These are phyloP conservation scores for Chytriomyces sp. DNA, from an alignment of 192 early-diverging fungal genomes.

Conservation along the genomic window DNA sequence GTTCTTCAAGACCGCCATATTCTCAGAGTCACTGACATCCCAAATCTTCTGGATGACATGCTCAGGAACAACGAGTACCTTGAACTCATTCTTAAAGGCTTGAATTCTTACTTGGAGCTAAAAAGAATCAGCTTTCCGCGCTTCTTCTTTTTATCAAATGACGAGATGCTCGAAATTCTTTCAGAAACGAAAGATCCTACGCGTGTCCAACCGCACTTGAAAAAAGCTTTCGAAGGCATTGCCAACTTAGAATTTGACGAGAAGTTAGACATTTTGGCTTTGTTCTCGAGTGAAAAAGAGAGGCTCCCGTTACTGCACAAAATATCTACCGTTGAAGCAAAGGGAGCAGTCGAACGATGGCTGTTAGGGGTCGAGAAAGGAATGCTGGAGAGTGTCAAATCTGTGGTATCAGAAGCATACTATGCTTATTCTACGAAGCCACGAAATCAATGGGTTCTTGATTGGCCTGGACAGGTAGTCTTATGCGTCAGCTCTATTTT, in stretches of 20 bases:
- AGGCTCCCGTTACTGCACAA: constrained; percentile 50
- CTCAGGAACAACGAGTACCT: constrained; percentile 55
- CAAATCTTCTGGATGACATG: constrained; percentile 60
- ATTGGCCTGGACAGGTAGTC: constrained; percentile 69
- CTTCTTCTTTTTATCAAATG: constrained; percentile 70
- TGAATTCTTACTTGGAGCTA: constrained; percentile 64
- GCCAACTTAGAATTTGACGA: constrained; percentile 60
- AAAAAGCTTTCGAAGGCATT: constrained; percentile 69
- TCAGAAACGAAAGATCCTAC: constrained; percentile 68
- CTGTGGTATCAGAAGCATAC: constrained; percentile 50
- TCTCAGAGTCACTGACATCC: constrained; percentile 59
- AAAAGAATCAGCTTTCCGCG: constrained; percentile 64
- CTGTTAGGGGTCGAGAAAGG: constrained; percentile 53
- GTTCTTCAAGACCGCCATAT: constrained; percentile 58
- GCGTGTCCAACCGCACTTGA: constrained; percentile 65
- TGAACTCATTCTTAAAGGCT: constrained; percentile 64
- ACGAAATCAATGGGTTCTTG: constrained; percentile 62
- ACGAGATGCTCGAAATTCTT: constrained; percentile 70
- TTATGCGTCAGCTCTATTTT: constrained; percentile 61
- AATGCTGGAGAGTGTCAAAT: constrained; percentile 61
- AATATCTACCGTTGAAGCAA: constrained; percentile 62
- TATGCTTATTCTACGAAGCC: constrained; percentile 51
- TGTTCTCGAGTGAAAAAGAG: constrained; percentile 63
- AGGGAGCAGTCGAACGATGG: constrained; percentile 69
- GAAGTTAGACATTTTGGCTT: constrained; percentile 56